Evolutionary conservation across 106 monocot genomes (phyloP).

Genomic region (Apostasia shenzhenica): DNA sequence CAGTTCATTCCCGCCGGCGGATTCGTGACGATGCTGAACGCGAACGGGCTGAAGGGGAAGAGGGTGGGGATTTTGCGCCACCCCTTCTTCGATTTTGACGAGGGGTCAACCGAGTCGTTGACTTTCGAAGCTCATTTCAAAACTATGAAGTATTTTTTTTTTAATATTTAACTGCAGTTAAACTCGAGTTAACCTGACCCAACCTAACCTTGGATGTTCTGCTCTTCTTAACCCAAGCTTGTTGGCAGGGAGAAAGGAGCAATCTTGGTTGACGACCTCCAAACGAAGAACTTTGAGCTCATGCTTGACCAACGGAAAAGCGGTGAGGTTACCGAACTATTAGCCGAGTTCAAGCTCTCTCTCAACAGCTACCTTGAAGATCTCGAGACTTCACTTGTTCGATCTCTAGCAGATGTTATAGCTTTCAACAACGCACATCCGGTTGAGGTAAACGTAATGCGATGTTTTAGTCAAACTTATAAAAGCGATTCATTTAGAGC

Average conservation of each 20-base stretch:
- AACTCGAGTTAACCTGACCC: no score
- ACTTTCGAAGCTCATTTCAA: conserved; percentile 43
- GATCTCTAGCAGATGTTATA: conserved; percentile 53
- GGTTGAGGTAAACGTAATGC: conserved; percentile 23
- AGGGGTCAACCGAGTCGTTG: conserved; percentile 2
- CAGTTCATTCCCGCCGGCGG: conserved; percentile 45
- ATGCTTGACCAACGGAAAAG: conserved; percentile 20
- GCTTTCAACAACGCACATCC: conserved; percentile 46
- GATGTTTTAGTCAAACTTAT: no score
- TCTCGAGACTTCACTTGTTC: conserved; percentile 39
- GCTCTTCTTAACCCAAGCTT: no score
- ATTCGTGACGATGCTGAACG: conserved; percentile 41
- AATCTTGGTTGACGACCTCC: conserved; percentile 27
- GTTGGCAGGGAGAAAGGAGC: conserved; percentile 26
- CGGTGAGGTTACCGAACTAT: conserved; percentile 14
- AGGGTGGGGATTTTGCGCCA: conserved; percentile 50
- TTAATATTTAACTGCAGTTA: not conserved
- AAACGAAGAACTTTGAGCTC: conserved; percentile 24
- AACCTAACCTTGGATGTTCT: no score
- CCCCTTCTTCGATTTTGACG: conserved; percentile 30
- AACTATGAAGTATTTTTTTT: conserved; percentile 33
- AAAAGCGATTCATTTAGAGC: no score
- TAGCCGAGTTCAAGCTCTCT: conserved; percentile 54
- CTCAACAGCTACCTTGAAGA: conserved; percentile 46
- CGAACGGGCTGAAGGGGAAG: conserved; percentile 52